Evolutionary conservation across 179 eudicot genomes (phyloP), one percentile per base, ranked within the genome.

Genomic region (Patellifolia procumbens): DNA sequence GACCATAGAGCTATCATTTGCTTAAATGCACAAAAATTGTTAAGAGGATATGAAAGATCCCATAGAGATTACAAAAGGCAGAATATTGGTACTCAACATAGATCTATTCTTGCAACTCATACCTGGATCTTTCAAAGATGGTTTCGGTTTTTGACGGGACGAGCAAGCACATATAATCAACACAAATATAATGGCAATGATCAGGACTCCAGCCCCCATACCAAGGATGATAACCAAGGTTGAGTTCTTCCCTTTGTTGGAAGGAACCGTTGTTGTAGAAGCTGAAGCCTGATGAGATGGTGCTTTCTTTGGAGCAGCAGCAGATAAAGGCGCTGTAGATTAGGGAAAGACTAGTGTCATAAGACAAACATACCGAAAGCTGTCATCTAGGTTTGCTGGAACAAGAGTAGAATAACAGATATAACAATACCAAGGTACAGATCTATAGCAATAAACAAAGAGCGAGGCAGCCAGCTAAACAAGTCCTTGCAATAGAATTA

Each of bases 261-360:
- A 76, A 76, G 86, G 49, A 60, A 42, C 81, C 61, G 76, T 34
- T 62, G 83, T 46, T 61, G 79, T 72, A 75, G 92, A 83, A 79
- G 87, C 59, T 73, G 97, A 82, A 45, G 89, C 83, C 61, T 73
- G 78, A 42, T 72, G 81, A 64, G 78, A 73, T 76, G 86, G 88
- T 72, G 89, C 77, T 79, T 80, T 73, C 29, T 72, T 76, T 49
- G 97, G 90, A 58, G 91, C 24, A 29, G 79, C 76, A 45, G 85
- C 88, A 81, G 83, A 67, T 56, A 35, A 20, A 35, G 97, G 97
- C 81, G 97, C 97, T 94, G 97, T 74, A 77, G 51, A 66, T 61
- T 12, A 58, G 61, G 64, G 51, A 37, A 78, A 72, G 28, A 75
- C 45, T 13, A 70, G 28, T 39, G 67, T 74, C 24, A 62, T 35